Evolutionary conservation across 2,329 filamentous ascomycete genomes (phyloP), one percentile per base, ranked within the genome.

Genomic region (Trichocomaceae sp.): DNA sequence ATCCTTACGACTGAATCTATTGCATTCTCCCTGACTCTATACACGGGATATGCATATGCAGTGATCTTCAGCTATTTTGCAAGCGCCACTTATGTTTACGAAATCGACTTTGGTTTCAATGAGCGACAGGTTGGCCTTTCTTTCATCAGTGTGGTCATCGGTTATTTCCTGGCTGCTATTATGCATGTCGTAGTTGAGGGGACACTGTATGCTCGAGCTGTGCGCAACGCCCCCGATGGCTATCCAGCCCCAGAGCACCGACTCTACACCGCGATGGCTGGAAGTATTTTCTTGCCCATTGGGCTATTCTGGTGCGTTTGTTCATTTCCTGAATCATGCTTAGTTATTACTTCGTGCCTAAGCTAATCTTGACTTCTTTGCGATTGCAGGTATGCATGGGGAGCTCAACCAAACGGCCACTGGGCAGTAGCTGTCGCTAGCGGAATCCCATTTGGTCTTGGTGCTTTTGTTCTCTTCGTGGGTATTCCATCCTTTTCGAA

Each of bases 1-100:
- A 77, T 87, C 52, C 77, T 88, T 12, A 81, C 86, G 59, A 77
- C 54, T 76, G 85, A 88, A 70, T 83, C 85, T 57, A 87, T 88
- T 57, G 83, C 88, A 55, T 75, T 82, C 1, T 71, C 83, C 13
- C 70, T 88, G 19, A 85, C 83, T 42, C 73, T 88, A 55, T 88
- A 88, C 72, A 85, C 85, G 76, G 80, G 83, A 50, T 88, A 88
- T 70, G 83, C 87, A 69, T 90, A 90, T 65, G 86, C 79, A 9
- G 77, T 92, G 1, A 80, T 95, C 2, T 95, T 93, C 65, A 83
- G 91, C 42, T 92, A 91, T 75, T 77, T 95, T 54, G 90, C 88
- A 0, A 87, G 88, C 1, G 93, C 93, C 64, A 84, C 86, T 1
- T 80, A 92, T 39, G 87, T 93, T 54, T 95, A 92, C 73, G 2